Conservation (phyloP, 306 rosid genomes). For the Prunus mume region DNA sequence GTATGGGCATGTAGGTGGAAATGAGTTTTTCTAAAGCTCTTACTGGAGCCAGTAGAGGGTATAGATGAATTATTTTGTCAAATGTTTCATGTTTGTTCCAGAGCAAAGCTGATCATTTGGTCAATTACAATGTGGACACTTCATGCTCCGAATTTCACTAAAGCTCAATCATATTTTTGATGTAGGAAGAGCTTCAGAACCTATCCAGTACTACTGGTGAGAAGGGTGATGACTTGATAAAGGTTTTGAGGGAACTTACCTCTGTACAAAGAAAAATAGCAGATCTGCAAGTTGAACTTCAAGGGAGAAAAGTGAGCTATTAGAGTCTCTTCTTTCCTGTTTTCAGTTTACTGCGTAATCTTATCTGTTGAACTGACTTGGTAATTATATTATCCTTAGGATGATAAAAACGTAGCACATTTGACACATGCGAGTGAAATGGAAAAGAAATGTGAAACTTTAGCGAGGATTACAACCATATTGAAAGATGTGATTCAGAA, state of each 20-base stretch:
- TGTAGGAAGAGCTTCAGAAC: conserved; percentile 66
- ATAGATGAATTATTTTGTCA: neutral
- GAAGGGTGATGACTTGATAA: conserved; percentile 77
- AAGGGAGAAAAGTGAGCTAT: conserved; percentile 77
- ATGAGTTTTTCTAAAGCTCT: neutral
- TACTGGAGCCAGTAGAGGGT: neutral
- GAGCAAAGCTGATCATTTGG: neutral
- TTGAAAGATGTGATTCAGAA: conserved; percentile 92
- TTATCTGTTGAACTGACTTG: conserved; percentile 7
- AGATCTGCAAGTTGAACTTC: conserved; percentile 96
- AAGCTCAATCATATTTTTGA: conserved; percentile 3
- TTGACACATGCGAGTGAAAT: conserved; percentile 93
- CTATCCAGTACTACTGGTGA: conserved; percentile 56
- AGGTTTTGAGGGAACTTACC: conserved; percentile 81
- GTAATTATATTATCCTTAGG: conserved; percentile 42
- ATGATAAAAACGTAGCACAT: conserved; percentile 92
- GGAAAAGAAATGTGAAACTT: conserved; percentile 86
- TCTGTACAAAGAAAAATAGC: conserved; percentile 87
- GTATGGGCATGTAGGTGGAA: neutral
- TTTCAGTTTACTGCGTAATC: neutral
- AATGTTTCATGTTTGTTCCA: neutral
- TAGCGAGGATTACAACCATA: conserved; percentile 80
- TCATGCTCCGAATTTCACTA: neutral
- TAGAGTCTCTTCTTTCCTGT: neutral
- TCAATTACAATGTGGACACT: conserved; percentile 3